A percentile compares a stretch with the other conserved stretches of the same genome.
phyloP scores from a whole-genome alignment of 2,329 filamentous ascomycete species.

The Zarea fungicola region DNA sequence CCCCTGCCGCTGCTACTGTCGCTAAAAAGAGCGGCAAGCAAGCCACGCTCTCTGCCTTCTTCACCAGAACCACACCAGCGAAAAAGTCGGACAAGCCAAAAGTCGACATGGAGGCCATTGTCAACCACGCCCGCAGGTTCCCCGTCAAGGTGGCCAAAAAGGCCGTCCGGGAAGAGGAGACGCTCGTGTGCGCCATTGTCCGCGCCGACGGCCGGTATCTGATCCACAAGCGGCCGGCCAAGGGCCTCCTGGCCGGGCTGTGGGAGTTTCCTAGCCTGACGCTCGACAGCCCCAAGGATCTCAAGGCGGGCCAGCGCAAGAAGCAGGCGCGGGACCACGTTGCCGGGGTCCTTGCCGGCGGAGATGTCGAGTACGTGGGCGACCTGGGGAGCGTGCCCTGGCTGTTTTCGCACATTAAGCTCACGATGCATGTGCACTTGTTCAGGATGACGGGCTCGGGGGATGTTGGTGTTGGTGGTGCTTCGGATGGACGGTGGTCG shows the following conservation, averaged over 20 bases:
- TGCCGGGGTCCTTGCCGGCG: slow-evolving; percentile 20
- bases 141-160: slow-evolving; percentile 49
- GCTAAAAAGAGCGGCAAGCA: slow-evolving; percentile 22
- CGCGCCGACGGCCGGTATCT: slow-evolving; percentile 40
- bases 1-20: slow-evolving; percentile 1
- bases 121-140: slow-evolving; percentile 44
- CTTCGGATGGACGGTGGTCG: slow-evolving; percentile 30
- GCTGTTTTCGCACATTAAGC: slow-evolving; percentile 52
- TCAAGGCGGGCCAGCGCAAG: slow-evolving; percentile 26
- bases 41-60: slow-evolving; percentile 32
- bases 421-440: slow-evolving; percentile 53
- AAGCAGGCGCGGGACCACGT: slow-evolving; percentile 32
- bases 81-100: slow-evolving; percentile 14
- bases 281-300: slow-evolving; percentile 22
- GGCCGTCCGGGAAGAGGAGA: slow-evolving; percentile 46
- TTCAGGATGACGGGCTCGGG: slow-evolving; percentile 33
- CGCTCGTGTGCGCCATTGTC: slow-evolving; percentile 48
- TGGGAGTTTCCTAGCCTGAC: slow-evolving; percentile 51
- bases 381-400: slow-evolving; percentile 51
- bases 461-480: background rate
- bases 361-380: slow-evolving; percentile 26
- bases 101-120: slow-evolving; percentile 29
- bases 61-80: slow-evolving; percentile 16
- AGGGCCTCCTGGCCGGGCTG: slow-evolving; percentile 48
- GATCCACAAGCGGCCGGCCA: slow-evolving; percentile 46